Percentiles rank a stretch among this genome's conserved stretches.
Evolutionary conservation across 2,329 filamentous ascomycete genomes (phyloP).

Genomic region (Fusarium stilboides): DNA sequence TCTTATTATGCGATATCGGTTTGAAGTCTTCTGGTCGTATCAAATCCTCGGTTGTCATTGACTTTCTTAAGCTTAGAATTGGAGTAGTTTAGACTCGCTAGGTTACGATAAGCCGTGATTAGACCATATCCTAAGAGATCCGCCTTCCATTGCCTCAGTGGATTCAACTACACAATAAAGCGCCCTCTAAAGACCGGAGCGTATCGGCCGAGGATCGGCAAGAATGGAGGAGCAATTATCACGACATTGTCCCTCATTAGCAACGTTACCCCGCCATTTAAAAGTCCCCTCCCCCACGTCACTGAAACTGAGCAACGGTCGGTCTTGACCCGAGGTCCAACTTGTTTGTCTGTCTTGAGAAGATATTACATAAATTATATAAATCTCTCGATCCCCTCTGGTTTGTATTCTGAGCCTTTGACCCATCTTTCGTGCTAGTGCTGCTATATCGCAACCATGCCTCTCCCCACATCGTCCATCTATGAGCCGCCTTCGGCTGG

Average conservation of each 20-base stretch:
- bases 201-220: slow-evolving; percentile 38
- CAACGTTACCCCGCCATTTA: slow-evolving; percentile 39
- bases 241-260: slow-evolving; percentile 32
- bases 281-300: slow-evolving; percentile 28
- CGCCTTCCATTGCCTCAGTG: neutral
- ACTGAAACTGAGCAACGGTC: slow-evolving; percentile 6
- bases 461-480: slow-evolving; percentile 63
- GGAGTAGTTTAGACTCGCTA: neutral
- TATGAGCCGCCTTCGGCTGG: slow-evolving; percentile 62
- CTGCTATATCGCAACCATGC: slow-evolving; percentile 55
- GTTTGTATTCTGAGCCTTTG: neutral
- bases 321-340: slow-evolving; percentile 27
- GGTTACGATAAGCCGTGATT: too few relatives aligned
- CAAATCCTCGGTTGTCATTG: neutral
- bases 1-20: neutral
- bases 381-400: too few relatives aligned
- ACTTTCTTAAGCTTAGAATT: neutral
- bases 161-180: neutral
- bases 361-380: slow-evolving; percentile 17
- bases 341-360: neutral
- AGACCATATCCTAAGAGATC: neutral
- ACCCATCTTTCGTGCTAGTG: neutral
- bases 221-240: slow-evolving; percentile 26
- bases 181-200: slow-evolving; percentile 30
- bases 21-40: neutral